Evolutionary conservation across 805 yeast genomes (phyloP).

Genomic region (Ogataea trehalophila): DNA sequence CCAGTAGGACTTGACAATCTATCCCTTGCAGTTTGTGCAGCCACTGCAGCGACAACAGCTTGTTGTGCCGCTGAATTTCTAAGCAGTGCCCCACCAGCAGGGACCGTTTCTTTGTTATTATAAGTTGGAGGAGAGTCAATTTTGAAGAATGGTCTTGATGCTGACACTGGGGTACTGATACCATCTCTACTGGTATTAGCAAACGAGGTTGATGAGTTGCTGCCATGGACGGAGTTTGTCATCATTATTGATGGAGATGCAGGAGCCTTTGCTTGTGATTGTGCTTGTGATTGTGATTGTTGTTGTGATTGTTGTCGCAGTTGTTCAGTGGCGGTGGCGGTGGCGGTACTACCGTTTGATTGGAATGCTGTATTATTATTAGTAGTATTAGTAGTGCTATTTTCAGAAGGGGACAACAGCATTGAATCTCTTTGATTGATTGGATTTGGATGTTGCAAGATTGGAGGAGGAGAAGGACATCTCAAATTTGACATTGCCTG

Average conservation of each 20-base stretch:
- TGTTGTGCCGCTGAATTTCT: constrained; percentile 35
- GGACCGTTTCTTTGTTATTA: constrained; percentile 15
- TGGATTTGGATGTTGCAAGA: constrained; percentile 35
- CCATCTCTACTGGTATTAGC: not conserved
- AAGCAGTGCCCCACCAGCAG: constrained; percentile 25
- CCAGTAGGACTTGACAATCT: constrained; percentile 9
- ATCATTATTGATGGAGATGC: too few relatives aligned
- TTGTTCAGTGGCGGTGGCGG: too few relatives aligned
- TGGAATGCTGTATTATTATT: not conserved
- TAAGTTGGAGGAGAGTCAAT: constrained; percentile 1
- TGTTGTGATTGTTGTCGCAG: not conserved
- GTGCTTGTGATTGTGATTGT: too few relatives aligned
- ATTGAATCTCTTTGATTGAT: constrained; percentile 19
- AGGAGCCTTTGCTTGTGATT: too few relatives aligned
- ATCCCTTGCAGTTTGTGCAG: constrained; percentile 35
- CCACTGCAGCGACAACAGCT: constrained; percentile 35
- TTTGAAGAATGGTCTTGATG: not conserved
- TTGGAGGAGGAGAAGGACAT: constrained; percentile 75
- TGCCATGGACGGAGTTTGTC: too few relatives aligned
- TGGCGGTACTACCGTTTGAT: not conserved
- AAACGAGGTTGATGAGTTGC: constrained; percentile 5
- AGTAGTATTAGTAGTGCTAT: not conserved
- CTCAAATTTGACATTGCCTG: constrained; percentile 54
- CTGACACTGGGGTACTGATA: not conserved
- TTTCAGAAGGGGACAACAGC: constrained; percentile 6